Evolutionary conservation across 306 rosid genomes (phyloP), one percentile per base, ranked within the genome.

Genomic region (Ormosia emarginata): DNA sequence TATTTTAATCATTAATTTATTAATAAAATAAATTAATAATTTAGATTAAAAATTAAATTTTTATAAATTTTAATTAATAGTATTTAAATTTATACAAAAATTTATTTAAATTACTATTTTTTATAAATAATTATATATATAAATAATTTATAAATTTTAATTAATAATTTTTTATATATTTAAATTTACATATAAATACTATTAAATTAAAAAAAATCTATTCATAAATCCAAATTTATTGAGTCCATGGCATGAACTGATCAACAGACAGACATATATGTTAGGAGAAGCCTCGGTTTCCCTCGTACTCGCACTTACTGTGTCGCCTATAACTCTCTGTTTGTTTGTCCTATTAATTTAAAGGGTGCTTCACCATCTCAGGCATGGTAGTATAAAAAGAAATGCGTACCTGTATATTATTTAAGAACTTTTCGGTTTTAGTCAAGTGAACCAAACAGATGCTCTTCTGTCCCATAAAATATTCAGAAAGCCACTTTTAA

Each of bases 231-330:
- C n/a, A n/a, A n/a, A n/a, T n/a, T n/a, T n/a, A n/a, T n/a, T n/a
- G n/a, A n/a, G n/a, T n/a, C n/a, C n/a, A n/a, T n/a, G n/a, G 69
- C 62, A 67, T 55, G 11, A 74, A 58, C 66, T 40, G 3, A 63
- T 67, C 50, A 83, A 44, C 55, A 71, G 70, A 71, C 74, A 41
- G 17, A 78, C 33, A 14, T 63, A 46, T 41, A 8, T 36, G 53
- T 50, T 40, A 73, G 77, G 79, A 76, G 73, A 81, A 71, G 2
- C 73, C 56, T 76, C 77, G 33, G 58, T 71, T 77, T 81, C 83
- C 66, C 82, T 80, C 59, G 11, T 59, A 61, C 57, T 14, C 36
- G 10, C 3, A 33, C 65, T 8, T 8, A 2, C 7, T 43, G 12
- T 14, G 12, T 47, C 24, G 10, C 46, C 43, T 29, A 75, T 39